Percentiles rank a stretch among this genome's conserved stretches.
Evolutionary conservation across 2,329 filamentous ascomycete genomes (phyloP).

Genomic region (Nigrograna mackinnonii): DNA sequence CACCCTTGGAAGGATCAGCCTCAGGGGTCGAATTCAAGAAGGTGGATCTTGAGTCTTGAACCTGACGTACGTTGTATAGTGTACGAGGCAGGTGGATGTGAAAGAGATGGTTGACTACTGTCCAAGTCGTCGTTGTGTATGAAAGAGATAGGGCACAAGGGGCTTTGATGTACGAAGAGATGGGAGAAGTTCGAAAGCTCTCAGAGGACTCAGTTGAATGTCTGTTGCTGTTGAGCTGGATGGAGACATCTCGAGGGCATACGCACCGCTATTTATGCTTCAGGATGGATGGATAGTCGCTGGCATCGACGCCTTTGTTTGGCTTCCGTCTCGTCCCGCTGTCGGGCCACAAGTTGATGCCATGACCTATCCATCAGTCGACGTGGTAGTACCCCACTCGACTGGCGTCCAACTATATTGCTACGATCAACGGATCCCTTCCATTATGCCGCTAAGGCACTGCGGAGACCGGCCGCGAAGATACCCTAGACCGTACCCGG

Average conservation of each 20-base stretch:
- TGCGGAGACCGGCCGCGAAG: slow-evolving; percentile 47
- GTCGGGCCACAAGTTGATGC: slow-evolving; percentile 40
- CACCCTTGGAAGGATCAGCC: slow-evolving; percentile 25
- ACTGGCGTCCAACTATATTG: slow-evolving; percentile 47
- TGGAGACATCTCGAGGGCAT: slow-evolving; percentile 25
- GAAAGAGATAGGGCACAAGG: slow-evolving; percentile 25
- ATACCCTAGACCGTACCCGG: slow-evolving; percentile 47
- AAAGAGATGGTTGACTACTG: slow-evolving; percentile 15
- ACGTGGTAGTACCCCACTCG: slow-evolving; percentile 46
- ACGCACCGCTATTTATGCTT: slow-evolving; percentile 46
- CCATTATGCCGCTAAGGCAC: slow-evolving; percentile 48
- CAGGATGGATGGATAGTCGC: slow-evolving; percentile 24
- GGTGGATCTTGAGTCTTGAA: slow-evolving; percentile 19
- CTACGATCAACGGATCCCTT: slow-evolving; percentile 48
- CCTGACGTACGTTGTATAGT: too few species aligned
- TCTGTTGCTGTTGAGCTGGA: slow-evolving; percentile 29
- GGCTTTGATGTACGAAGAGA: slow-evolving; percentile 32
- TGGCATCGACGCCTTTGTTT: slow-evolving; percentile 24
- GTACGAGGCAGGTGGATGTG: slow-evolving; percentile 39
- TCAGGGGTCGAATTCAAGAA: slow-evolving; percentile 27
- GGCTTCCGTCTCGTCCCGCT: slow-evolving; percentile 31
- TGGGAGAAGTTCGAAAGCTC: slow-evolving; percentile 23
- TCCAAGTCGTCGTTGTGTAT: slow-evolving; percentile 11
- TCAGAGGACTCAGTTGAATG: slow-evolving; percentile 33
- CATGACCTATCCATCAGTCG: slow-evolving; percentile 41